A percentile compares a stretch with the other conserved stretches of the same genome.
Conservation (phyloP, 345 rosid species). For the Populus alba region DNA sequence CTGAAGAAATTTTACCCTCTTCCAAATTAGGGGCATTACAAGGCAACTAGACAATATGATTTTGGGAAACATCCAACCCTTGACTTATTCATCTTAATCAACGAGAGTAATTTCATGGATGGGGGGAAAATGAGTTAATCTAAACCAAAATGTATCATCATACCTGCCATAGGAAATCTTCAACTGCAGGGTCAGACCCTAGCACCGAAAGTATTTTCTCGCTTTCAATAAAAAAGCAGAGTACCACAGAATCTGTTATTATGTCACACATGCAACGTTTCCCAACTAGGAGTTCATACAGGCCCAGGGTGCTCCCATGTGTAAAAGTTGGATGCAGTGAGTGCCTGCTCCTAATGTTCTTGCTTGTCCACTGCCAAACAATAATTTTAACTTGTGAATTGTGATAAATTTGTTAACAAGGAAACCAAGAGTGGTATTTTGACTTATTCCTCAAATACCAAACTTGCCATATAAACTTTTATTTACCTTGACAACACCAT, state of each 20-base stretch:
- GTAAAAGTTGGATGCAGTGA: constrained; percentile 85
- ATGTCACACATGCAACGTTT: constrained; percentile 76
- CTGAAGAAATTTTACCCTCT: neutral
- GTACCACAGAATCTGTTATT: constrained; percentile 74
- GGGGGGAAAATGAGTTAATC: neutral
- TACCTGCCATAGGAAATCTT: constrained; percentile 92
- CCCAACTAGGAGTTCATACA: constrained; percentile 76
- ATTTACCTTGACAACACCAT: constrained; percentile 83
- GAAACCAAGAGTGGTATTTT: neutral
- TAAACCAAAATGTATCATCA: neutral
- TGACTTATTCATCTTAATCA: neutral
- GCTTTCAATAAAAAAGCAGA: constrained; percentile 62
- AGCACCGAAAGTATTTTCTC: constrained; percentile 55
- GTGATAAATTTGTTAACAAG: neutral
- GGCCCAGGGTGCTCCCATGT: constrained; percentile 90
- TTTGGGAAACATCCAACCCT: neutral
- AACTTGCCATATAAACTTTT: constrained; percentile 3
- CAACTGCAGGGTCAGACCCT: constrained; percentile 59
- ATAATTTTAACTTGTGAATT: constrained; percentile 5
- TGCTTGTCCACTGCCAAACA: constrained; percentile 78
- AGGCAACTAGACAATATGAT: neutral
- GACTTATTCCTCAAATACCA: neutral
- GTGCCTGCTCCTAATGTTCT: constrained; percentile 56
- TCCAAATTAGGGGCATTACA: neutral
- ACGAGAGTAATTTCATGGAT: neutral